Conservation (phyloP, 352 stramenopile species). For the Phytophthora rubi region DNA sequence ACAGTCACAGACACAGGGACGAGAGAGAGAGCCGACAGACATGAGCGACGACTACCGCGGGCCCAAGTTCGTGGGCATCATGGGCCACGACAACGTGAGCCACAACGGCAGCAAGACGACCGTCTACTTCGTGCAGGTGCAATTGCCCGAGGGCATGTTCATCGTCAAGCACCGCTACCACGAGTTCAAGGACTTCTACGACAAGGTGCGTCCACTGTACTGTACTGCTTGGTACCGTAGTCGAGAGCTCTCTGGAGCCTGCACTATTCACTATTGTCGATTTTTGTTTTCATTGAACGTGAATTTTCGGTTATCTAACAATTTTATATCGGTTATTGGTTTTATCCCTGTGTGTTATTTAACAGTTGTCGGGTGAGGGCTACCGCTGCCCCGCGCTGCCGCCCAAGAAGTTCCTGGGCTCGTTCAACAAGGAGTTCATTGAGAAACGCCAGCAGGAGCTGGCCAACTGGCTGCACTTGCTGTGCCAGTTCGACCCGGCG, state of each 20-base stretch:
- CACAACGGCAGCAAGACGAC: slow-evolving; percentile 89
- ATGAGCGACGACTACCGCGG: slow-evolving; percentile 62
- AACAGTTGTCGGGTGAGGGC: slow-evolving; percentile 70
- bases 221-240: too few species aligned
- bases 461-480: slow-evolving; percentile 84
- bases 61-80: slow-evolving; percentile 86
- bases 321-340: slow-evolving; percentile 8
- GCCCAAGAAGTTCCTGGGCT: slow-evolving; percentile 90
- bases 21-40: background rate
- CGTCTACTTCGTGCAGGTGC: slow-evolving; percentile 86
- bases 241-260: slow-evolving; percentile 12
- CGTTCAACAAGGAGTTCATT: slow-evolving; percentile 92
- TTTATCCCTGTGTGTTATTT: background rate
- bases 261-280: slow-evolving; percentile 4
- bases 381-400: slow-evolving; percentile 82
- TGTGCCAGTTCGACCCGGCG: slow-evolving; percentile 76
- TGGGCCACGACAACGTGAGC: slow-evolving; percentile 88
- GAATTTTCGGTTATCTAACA: background rate
- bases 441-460: slow-evolving; percentile 90
- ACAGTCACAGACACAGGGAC: too few species aligned
- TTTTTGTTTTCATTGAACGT: too few species aligned
- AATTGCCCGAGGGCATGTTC: slow-evolving; percentile 78
- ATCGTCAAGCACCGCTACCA: slow-evolving; percentile 87
- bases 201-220: slow-evolving; percentile 54
- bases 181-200: slow-evolving; percentile 90